Conservation (phyloP, 352 stramenopile species). For the Phytophthora quininea region DNA sequence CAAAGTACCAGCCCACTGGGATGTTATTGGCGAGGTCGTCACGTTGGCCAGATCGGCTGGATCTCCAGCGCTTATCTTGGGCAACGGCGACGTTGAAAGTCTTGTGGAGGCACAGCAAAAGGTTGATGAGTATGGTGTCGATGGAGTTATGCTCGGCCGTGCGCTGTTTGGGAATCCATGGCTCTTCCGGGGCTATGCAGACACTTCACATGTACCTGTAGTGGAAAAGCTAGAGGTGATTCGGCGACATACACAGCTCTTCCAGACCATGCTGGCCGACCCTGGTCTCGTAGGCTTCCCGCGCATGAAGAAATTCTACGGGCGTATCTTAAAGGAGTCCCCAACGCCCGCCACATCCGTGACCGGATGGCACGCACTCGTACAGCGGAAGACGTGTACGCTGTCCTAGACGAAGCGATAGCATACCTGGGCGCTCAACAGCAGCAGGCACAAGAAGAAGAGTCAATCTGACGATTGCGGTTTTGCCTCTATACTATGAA, state of each 20-base stretch:
- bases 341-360: slow-evolving; percentile 69
- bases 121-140: slow-evolving; percentile 68
- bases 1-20: slow-evolving; percentile 81
- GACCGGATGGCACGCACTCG: slow-evolving; percentile 57
- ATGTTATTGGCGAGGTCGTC: slow-evolving; percentile 79
- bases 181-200: slow-evolving; percentile 73
- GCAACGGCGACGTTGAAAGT: slow-evolving; percentile 79
- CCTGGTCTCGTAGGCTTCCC: slow-evolving; percentile 61
- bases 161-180: slow-evolving; percentile 83
- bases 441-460: slow-evolving; percentile 15
- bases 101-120: slow-evolving; percentile 70
- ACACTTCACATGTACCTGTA: slow-evolving; percentile 58
- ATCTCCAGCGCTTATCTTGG: slow-evolving; percentile 71
- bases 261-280: slow-evolving; percentile 57
- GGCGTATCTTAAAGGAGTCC: slow-evolving; percentile 76
- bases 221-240: slow-evolving; percentile 67
- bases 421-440: slow-evolving; percentile 40
- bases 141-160: slow-evolving; percentile 82
- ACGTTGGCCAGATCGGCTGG: slow-evolving; percentile 52
- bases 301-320: slow-evolving; percentile 85
- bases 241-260: slow-evolving; percentile 70
- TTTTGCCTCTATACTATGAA: slow-evolving; percentile 29
- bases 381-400: slow-evolving; percentile 59
- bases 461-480: slow-evolving; percentile 10
- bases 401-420: slow-evolving; percentile 58